Base-by-base conservation (phyloP, 1,284 basidiomycete species). In the Microstroma glucosiphilum region DNA sequence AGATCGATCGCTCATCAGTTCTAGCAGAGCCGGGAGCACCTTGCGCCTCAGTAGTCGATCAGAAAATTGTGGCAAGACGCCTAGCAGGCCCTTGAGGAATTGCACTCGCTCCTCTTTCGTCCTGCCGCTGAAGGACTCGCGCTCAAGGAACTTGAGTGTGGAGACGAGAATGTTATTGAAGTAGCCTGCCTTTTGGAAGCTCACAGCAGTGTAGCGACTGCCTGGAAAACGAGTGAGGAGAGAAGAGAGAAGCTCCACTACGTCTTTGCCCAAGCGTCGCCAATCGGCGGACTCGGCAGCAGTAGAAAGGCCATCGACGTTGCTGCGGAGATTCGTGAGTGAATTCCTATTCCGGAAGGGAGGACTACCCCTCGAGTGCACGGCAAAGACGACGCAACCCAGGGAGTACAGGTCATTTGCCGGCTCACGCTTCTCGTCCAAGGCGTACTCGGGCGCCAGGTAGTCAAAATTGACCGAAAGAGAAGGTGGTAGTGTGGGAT, bases 91-190 rank as follows among this genome's bases (percentile, higher is more conserved):
- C 76, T 92, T 91, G 57, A 81, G 68, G 78, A 97, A 97, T 0
- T 90, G 91, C 30, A 96, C 88, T 76, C 97, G 93, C 79, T 97
- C 96, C 81, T 97, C 93, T 59, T 89, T 83, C 1, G 91, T 88
- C 79, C 96, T 94, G 0, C 91, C 87, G 1, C 92, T 91, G 77
- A 98, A 99, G 63, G 88, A 93, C 13, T 93, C 91, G 4, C 94
- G 87, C 74, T 97, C 94, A 65, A 99, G 83, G 81, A 97, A 99
- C 76, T 92, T 94, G 42, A 99, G 85, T 0, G 94, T 97, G 0
- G 91, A 94, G 41, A 98, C 93, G 15, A 94, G 90, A n/a, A 97
- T 83, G 8, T 92, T 77, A 4, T 91, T 94, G 82, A 98, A 98
- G 84, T 96, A 97, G 0, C 89, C 79, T 69, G 91, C 88, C 0